These are phyloP conservation scores for Neonectria faginata DNA, from an alignment of 2,329 filamentous ascomycete species.

Conservation along the genomic window DNA sequence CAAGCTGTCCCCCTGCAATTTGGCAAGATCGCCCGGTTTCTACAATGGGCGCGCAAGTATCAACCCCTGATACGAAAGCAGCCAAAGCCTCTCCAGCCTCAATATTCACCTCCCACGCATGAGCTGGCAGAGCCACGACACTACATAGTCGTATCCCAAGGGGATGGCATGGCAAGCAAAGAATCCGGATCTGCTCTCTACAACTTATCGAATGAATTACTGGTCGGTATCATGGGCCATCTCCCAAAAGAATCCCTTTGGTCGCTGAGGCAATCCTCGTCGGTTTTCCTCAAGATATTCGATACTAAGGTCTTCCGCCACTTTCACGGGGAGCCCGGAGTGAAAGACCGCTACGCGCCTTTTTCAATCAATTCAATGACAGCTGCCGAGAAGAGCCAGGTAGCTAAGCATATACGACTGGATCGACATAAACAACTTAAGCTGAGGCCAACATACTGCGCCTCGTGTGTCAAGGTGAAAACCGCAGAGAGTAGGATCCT, in stretches of 20 bases:
- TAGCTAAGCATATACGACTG: background rate
- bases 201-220: background rate
- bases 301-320: background rate
- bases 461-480: conserved; percentile 1
- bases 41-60: background rate
- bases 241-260: conserved; percentile 1
- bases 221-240: background rate
- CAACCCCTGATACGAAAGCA: background rate
- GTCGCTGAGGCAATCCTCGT: conserved; percentile 2
- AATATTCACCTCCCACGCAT: background rate
- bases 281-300: background rate
- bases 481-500: background rate
- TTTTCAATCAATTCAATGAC: background rate
- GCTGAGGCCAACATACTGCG: background rate
- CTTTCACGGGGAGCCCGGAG: background rate
- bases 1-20: background rate
- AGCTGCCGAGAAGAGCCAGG: background rate
- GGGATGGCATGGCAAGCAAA: background rate
- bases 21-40: background rate
- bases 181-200: background rate
- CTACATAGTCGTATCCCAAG: background rate
- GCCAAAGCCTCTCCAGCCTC: background rate
- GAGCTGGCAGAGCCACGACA: background rate
- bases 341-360: background rate
- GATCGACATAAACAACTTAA: background rate